Evolutionary conservation across 495 filamentous ascomycete genomes (phyloP), one percentile per base, ranked within the genome.

Genomic region (Penicillium longicatenatum): DNA sequence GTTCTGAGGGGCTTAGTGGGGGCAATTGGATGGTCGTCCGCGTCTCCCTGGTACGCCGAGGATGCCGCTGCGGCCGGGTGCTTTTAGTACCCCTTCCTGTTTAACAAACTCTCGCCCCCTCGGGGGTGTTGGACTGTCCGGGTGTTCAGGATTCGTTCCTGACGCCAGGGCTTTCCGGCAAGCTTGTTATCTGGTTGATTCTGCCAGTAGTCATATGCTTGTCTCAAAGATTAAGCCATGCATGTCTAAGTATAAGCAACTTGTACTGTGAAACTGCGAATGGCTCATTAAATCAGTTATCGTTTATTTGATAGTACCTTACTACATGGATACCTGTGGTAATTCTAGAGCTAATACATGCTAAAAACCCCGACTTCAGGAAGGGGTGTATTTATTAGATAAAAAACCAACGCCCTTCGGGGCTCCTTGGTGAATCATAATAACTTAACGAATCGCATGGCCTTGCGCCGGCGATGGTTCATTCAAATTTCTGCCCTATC

Each of bases 261-360:
- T 60, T 84, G 80, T 84, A 86, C 80, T 55, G 82, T 82, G 82
- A 86, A 86, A 86, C 80, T 85, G 79, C 82, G 79, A 86, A 86
- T 85, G 79, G 81, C 80, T 86, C 78, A 85, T 84, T 84, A 84
- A 84, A 85, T 85, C 78, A 86, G 79, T 85, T 85, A 85, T 86
- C 75, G 79, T 84, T 85, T 85, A 85, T 86, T 85, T 84, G 79
- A 85, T 84, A 84, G 78, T 86, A 83, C 82, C 80, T 83, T 83
- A 82, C 80, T 84, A 86, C 81, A 79, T 86, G 79, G 81, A 86
- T 86, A 86, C 80, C 83, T 77, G 80, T 86, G 78, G 82, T 86
- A 86, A 86, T 86, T 86, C 81, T 86, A 86, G 79, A 85, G 82
- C 81, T 86, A 86, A 85, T 86, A 86, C 78, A 86, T 86, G 79